phyloP scores from a whole-genome alignment of 805 yeast genomes.

The Pichia phayaonensis region DNA sequence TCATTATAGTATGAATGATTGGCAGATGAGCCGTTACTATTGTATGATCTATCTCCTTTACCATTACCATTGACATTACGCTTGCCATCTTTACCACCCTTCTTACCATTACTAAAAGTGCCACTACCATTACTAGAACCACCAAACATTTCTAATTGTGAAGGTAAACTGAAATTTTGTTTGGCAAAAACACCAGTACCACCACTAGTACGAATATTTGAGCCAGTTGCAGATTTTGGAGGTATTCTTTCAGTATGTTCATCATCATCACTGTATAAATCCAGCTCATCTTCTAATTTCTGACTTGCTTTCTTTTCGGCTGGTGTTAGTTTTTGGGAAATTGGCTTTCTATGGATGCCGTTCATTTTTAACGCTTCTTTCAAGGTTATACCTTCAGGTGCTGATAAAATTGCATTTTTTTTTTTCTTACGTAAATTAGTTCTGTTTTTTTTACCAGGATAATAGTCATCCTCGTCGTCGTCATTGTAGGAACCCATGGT shows the following conservation, averaged over 20 bases:
- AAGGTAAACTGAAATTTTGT: not conserved
- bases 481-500: not conserved
- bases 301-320: constrained; percentile 4
- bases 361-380: constrained; percentile 4
- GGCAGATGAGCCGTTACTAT: no score
- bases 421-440: constrained; percentile 6
- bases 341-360: constrained; percentile 6
- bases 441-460: constrained; percentile 7
- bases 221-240: not conserved
- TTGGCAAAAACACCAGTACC: not conserved
- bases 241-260: not conserved
- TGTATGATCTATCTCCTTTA: not conserved
- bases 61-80: not conserved
- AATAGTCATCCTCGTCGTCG: constrained; percentile 1
- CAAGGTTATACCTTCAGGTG: constrained; percentile 1
- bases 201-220: not conserved
- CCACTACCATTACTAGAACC: not conserved
- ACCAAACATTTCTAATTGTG: not conserved
- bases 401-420: constrained; percentile 6
- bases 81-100: not conserved
- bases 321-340: not conserved
- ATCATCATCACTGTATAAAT: not conserved
- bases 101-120: no score
- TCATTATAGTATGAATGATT: not conserved
- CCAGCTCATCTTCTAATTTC: not conserved